These are phyloP conservation scores for Lachnellula hyalina DNA, from an alignment of 2,329 filamentous ascomycete genomes.

Conservation along the genomic window DNA sequence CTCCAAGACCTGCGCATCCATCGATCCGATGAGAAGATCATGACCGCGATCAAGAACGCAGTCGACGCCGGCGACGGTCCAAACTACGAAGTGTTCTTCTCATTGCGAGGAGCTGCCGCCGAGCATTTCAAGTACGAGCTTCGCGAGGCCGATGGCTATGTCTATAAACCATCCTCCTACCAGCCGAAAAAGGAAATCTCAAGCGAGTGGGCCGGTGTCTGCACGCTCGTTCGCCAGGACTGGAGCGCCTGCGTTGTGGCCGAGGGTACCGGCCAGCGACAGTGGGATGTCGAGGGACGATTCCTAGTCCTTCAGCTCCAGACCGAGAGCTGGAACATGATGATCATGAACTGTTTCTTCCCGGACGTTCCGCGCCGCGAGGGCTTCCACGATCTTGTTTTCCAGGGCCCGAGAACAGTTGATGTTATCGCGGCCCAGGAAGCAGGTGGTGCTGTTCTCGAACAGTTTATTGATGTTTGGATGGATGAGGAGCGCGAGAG, in stretches of 20 bases:
- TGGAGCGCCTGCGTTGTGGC: neutral
- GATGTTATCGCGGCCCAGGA: neutral
- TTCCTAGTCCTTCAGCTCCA: neutral
- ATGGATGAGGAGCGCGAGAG: neutral
- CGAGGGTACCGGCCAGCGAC: neutral
- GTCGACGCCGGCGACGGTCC: neutral
- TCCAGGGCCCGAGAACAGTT: neutral
- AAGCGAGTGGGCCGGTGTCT: neutral
- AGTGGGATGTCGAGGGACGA: neutral
- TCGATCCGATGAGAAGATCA: neutral
- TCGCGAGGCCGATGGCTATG: neutral
- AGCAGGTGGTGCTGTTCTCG: neutral
- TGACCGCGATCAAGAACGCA: neutral
- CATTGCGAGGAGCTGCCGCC: neutral
- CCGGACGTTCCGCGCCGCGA: neutral
- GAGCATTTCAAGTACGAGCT: neutral
- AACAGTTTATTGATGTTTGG: neutral
- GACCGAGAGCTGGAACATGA: neutral
- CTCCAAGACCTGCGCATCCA: neutral
- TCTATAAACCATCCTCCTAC: neutral
- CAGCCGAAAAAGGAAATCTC: neutral
- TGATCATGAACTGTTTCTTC: neutral
- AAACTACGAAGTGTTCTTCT: neutral
- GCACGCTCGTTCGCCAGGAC: neutral
- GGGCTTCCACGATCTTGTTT: neutral